Conservation (phyloP, 1,139 yeast species). For the Sugiyamaella paludigena region DNA sequence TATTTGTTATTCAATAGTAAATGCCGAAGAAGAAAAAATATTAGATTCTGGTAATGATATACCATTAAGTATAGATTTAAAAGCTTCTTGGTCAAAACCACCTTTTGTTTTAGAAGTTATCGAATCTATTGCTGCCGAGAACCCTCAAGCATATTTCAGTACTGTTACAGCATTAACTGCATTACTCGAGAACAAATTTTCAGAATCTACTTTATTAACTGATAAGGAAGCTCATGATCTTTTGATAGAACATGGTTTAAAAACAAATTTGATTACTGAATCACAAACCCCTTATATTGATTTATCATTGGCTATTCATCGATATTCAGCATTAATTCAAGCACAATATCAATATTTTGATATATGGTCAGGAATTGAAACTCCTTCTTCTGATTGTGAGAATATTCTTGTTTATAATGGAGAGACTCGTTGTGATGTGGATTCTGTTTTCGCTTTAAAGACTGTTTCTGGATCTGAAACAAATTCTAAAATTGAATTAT, state of each 20-base stretch:
- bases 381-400: slow-evolving; percentile 31
- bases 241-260: slow-evolving; percentile 39
- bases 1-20: not conserved
- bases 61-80: slow-evolving; percentile 24
- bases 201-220: too few relatives aligned
- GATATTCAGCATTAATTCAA: slow-evolving; percentile 59
- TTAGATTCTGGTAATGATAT: not conserved
- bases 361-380: slow-evolving; percentile 26
- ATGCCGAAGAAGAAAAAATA: not conserved
- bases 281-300: slow-evolving; percentile 43
- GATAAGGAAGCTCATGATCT: slow-evolving; percentile 44
- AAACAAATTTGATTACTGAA: slow-evolving; percentile 25
- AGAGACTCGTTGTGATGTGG: slow-evolving; percentile 57
- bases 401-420: slow-evolving; percentile 55
- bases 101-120: slow-evolving; percentile 46
- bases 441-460: slow-evolving; percentile 67
- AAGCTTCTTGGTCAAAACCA: slow-evolving; percentile 40
- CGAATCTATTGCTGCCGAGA: slow-evolving; percentile 54
- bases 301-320: slow-evolving; percentile 52
- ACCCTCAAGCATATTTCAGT: slow-evolving; percentile 50
- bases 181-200: slow-evolving; percentile 23
- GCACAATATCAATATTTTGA: slow-evolving; percentile 58
- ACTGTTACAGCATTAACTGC: slow-evolving; percentile 44
- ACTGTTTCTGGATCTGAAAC: slow-evolving; percentile 33
- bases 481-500: slow-evolving; percentile 31